Evolutionary conservation across 1,139 yeast species (phyloP).

Genomic region (Candida tetrigidarum): DNA sequence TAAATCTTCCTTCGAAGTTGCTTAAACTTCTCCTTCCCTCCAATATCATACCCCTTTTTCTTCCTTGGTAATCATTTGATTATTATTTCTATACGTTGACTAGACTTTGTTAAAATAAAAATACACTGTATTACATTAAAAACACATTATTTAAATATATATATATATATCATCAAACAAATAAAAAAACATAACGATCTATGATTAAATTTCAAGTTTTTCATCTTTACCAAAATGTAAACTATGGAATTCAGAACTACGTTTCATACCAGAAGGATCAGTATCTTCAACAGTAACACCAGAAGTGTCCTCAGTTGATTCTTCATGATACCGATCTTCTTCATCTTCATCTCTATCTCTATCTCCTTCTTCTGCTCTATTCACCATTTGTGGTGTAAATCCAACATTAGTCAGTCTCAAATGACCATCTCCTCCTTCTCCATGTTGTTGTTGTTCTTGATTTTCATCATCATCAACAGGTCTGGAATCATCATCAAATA

Average conservation of each 20-base stretch:
- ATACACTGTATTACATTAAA: not conserved
- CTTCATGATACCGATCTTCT: constrained; percentile 1
- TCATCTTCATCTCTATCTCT: not conserved
- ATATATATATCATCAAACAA: not conserved
- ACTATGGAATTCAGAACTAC: not conserved
- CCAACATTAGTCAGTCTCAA: not conserved
- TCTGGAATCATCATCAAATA: constrained; percentile 27
- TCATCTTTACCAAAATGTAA: constrained; percentile 1
- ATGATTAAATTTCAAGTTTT: constrained; percentile 1
- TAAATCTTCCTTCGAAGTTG: constrained; percentile 22
- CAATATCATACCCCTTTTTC: no score
- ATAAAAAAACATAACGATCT: not conserved
- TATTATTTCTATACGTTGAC: not conserved
- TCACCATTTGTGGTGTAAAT: not conserved
- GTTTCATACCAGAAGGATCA: not conserved
- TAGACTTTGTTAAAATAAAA: not conserved
- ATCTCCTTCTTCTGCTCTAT: not conserved
- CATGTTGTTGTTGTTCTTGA: not conserved
- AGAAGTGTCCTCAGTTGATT: constrained; percentile 2
- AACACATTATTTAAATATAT: not conserved
- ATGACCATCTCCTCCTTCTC: no score
- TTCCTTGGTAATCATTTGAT: no score
- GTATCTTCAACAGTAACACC: constrained; percentile 4
- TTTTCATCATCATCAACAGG: not conserved
- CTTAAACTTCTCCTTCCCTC: no score